Base-by-base conservation (phyloP, 2,329 filamentous ascomycete genomes). In the Gnomoniopsis smithogilvyi region DNA sequence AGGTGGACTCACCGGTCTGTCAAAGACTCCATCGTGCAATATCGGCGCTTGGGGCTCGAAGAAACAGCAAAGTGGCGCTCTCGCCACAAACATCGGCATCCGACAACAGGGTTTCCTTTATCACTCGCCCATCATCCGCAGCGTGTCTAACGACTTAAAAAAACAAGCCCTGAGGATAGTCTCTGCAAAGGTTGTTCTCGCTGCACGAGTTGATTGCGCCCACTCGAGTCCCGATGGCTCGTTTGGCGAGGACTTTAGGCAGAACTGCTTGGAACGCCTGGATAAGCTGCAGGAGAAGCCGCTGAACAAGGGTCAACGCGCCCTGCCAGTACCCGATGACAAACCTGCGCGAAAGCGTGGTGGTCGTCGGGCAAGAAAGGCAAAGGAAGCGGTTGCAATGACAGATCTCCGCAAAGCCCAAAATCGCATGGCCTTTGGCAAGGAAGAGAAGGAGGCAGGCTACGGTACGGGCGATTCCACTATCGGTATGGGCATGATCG, bases 351-450 rank as follows among this genome's bases (percentile, higher is more conserved):
- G 93, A 36, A 99, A 99, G 73, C 90, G 95, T 64, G 95, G 95
- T 73, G 95, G 95, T 54, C 82, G 94, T 57, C 83, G 92, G 64
- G 95, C 93, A 14, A 82, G 95, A 59, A 96, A 96, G 74, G 94
- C 94, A 61, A 99, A 99, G 81, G 95, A 96, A 74, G 93, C 94
- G 3, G 91, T 91, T 7, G 94, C 95, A 61, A 96, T 97, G 92
- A 99, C 95, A 0, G 95, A 99, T 57, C 79, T 99, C 33, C 88
- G 93, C 64, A 97, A 98, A 73, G 92, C 92, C 4, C 95, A 98
- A 75, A 99, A 99, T 76, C 86, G 95, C 56, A 89, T 99, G 84
- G 92, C 88, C 0, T 99, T 99, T 69, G 93, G 93, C 60, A 95
- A 96, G 72, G 94, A 98, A 73, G 95, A 99, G 74, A 88, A 86